These are phyloP conservation scores for Rhizopogon sp. DNA, from an alignment of 768 basidiomycete genomes.

Conservation along the genomic window DNA sequence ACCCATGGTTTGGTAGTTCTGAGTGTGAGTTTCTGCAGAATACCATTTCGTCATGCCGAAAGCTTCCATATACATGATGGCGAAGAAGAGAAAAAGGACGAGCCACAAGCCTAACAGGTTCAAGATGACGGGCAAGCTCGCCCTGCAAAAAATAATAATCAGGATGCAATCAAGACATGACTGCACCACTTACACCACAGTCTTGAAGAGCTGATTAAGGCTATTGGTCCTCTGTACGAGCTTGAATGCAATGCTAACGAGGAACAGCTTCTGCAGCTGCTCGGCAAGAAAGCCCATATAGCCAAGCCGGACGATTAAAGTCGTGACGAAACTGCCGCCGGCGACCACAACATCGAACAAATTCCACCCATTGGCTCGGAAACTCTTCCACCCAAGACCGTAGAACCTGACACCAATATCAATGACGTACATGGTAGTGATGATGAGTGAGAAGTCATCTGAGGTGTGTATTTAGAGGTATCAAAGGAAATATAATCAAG, in stretches of 20 bases:
- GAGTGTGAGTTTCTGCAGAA: constrained; percentile 56
- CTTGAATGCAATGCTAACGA: constrained; percentile 92
- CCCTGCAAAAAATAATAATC: constrained; percentile 35
- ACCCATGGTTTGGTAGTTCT: constrained; percentile 79
- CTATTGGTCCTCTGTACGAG: constrained; percentile 84
- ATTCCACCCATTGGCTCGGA: constrained; percentile 92
- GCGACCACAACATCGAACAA: constrained; percentile 83
- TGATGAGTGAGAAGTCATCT: constrained; percentile 75
- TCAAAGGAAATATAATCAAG: constrained; percentile 1
- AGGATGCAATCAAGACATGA: neutral
- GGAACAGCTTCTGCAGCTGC: constrained; percentile 84
- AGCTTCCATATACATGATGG: constrained; percentile 82
- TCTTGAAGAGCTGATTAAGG: constrained; percentile 95
- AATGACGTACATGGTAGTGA: constrained; percentile 67
- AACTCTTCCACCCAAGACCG: constrained; percentile 82
- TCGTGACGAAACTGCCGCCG: constrained; percentile 78
- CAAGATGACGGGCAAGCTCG: constrained; percentile 81
- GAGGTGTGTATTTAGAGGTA: constrained; percentile 3
- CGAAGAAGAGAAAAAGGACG: constrained; percentile 86
- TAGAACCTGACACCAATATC: constrained; percentile 76
- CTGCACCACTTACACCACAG: constrained; percentile 66
- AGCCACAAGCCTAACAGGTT: constrained; percentile 87
- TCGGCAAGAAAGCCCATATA: constrained; percentile 45
- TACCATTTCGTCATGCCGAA: constrained; percentile 90
- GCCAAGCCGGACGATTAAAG: constrained; percentile 60